phyloP scores from a whole-genome alignment of 2,329 filamentous ascomycete genomes.

The Sporothrix dimorphospora region DNA sequence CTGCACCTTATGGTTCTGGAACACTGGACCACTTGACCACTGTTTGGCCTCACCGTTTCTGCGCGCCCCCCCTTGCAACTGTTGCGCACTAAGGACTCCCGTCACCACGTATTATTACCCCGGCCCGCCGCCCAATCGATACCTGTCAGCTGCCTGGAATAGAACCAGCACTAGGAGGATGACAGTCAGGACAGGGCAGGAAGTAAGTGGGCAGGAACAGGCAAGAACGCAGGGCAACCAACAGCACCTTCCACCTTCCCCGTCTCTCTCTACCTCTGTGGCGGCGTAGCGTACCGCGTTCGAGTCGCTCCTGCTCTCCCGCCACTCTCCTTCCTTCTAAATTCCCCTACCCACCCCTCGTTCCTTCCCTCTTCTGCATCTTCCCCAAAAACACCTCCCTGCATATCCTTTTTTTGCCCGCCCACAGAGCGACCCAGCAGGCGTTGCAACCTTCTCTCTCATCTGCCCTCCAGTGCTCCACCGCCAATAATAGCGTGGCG shows the following conservation, averaged over 20 bases:
- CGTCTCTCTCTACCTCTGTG: background rate
- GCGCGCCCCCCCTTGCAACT: background rate
- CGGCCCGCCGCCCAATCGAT: conserved; percentile 16
- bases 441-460: conserved; percentile 8
- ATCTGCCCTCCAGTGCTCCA: background rate
- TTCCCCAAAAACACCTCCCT: conserved; percentile 12
- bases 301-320: conserved; percentile 14
- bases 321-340: conserved; percentile 8
- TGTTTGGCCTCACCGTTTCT: background rate
- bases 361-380: background rate
- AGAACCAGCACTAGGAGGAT: background rate
- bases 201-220: background rate
- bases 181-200: background rate
- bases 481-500: conserved; percentile 18
- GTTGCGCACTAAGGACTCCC: conserved; percentile 1
- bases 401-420: conserved; percentile 1
- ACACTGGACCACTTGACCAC: background rate
- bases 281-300: background rate
- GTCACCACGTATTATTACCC: conserved; percentile 6
- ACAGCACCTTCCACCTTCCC: background rate
- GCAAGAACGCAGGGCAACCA: background rate
- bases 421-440: background rate
- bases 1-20: background rate
- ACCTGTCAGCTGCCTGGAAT: conserved; percentile 19
- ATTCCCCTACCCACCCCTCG: conserved; percentile 14